Base-by-base conservation (phyloP, 2,329 filamentous ascomycete genomes). In the Aspergillus awamori region DNA sequence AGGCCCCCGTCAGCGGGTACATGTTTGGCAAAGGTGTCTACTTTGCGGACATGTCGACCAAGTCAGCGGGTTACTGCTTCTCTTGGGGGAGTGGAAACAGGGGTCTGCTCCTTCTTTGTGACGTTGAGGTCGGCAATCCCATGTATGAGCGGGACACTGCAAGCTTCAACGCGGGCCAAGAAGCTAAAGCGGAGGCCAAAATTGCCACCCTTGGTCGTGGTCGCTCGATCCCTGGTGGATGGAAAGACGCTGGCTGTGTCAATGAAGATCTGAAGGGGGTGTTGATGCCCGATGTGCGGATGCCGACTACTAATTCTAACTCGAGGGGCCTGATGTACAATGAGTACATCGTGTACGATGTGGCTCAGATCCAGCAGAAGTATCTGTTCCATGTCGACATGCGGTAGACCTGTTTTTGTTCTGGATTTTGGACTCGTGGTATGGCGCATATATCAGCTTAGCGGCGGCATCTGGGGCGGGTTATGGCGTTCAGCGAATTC, bases 11-110 rank as follows among this genome's bases (percentile, higher is more conserved):
- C 0, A 85, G 83, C 4, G 91, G 91, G 1, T 93, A 94, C 79
- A 94, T 94, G 90, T 96, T 96, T 67, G 92, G 89, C 60, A 96
- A 96, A 76, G 92, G 92, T 48, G 90, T 96, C 51, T 96, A 96
- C 72, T 84, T 96, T 2, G 92, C 92, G 2, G 92, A 96, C 70
- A 93, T 93, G 83, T 89, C 87, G 0, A 89, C 86, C 72, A 96
- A 96, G 77, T 92, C 89, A 2, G 91, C 91, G 15, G 86, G 86
- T 68, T 96, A 96, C 78, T 95, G 91, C 73, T 84, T 76, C 56
- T 73, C 86, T 0, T 73, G 77, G 65, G 83, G 80, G 62, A 90
- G 89, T n/a, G 85, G 83, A n/a, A 84, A 86, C 20, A 86, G 87
- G 22, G 92, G 88, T 0, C 81, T 97, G 3, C 80, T 96, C 4